Conservation (phyloP, 2,329 filamentous ascomycete species). For the Colletotrichum sojae region DNA sequence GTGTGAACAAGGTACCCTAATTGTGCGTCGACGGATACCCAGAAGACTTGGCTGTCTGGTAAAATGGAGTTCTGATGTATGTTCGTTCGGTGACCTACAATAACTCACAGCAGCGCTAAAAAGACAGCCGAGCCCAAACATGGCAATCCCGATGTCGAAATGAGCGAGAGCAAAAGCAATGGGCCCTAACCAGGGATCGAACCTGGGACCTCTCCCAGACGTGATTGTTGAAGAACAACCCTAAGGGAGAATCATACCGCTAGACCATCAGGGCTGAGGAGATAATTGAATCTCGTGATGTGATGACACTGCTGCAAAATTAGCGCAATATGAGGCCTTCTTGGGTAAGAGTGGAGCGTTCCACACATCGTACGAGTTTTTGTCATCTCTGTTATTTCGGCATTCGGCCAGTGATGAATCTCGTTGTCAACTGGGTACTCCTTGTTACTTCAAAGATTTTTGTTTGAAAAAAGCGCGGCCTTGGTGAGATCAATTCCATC, state of each 20-base stretch:
- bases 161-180: not conserved
- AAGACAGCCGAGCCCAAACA: not conserved
- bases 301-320: not conserved
- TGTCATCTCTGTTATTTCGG: too few relatives aligned
- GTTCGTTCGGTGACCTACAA: not conserved
- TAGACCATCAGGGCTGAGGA: not conserved
- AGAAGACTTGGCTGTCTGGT: too few relatives aligned
- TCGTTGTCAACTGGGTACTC: too few relatives aligned
- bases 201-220: not conserved
- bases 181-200: constrained; percentile 4
- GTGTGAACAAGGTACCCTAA: too few relatives aligned
- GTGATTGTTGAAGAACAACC: not conserved
- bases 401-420: too few relatives aligned
- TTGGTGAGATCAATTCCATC: too few relatives aligned
- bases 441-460: too few relatives aligned
- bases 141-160: not conserved
- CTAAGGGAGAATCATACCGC: constrained; percentile 10
- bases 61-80: not conserved
- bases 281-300: not conserved
- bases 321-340: not conserved
- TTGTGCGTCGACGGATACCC: too few relatives aligned
- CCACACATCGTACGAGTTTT: too few relatives aligned
- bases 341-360: not conserved
- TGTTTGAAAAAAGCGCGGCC: too few relatives aligned
- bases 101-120: not conserved